Evolutionary conservation across 129 eudicot genomes (phyloP).

Genomic region (Helichrysum umbraculigerum): DNA sequence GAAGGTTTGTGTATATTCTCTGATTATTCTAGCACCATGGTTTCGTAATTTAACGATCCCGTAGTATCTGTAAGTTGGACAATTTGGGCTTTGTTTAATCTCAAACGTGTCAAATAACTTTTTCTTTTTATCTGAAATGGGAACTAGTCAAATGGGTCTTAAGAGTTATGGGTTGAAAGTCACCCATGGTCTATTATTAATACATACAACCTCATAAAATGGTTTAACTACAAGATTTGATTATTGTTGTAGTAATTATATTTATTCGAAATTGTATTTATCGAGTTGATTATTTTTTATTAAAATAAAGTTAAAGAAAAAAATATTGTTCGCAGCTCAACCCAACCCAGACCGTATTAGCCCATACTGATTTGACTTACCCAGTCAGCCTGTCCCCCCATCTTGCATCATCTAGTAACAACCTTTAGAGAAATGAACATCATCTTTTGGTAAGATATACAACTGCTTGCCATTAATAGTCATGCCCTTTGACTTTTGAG

Average conservation of each 20-base stretch:
- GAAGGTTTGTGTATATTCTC: constrained; percentile 64
- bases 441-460: neutral
- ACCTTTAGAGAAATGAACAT: neutral
- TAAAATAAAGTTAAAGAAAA: no score
- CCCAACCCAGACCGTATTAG: neutral
- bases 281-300: no score
- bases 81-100: neutral
- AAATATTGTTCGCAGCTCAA: neutral
- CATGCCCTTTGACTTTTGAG: constrained; percentile 7
- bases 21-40: neutral
- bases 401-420: neutral
- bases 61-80: neutral
- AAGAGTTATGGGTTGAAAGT: no score
- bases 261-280: no score
- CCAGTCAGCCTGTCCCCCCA: neutral
- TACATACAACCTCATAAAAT: no score
- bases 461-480: neutral
- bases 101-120: neutral
- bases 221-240: no score
- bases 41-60: neutral
- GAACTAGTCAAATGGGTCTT: no score
- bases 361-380: neutral
- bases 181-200: no score
- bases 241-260: no score
- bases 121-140: neutral